phyloP scores from a whole-genome alignment of 441 rosid species.

The Pelargonium exstipulatum region DNA sequence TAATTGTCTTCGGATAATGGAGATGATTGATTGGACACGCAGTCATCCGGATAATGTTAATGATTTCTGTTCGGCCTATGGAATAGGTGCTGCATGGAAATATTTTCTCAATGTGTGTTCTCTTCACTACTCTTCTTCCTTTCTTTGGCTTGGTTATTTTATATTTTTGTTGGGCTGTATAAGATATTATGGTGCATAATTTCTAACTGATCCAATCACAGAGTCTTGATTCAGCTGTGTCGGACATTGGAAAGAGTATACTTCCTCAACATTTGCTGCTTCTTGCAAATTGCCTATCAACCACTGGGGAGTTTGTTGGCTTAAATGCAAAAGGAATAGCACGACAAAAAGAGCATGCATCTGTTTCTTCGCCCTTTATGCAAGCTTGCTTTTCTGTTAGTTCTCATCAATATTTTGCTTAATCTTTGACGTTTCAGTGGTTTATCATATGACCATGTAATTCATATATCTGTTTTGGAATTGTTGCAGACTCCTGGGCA shows the following conservation, averaged over 20 bases:
- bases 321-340: constrained; percentile 71
- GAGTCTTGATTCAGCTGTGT: constrained; percentile 69
- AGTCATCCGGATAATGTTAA: constrained; percentile 88
- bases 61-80: constrained; percentile 63
- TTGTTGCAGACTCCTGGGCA: constrained; percentile 73
- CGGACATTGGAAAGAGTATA: constrained; percentile 76
- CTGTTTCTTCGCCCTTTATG: constrained; percentile 62
- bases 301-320: constrained; percentile 86
- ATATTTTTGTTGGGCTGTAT: constrained; percentile 5
- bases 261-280: constrained; percentile 69
- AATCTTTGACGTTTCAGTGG: background rate
- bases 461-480: constrained; percentile 18
- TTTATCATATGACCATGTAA: background rate
- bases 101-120: constrained; percentile 64
- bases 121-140: constrained; percentile 18
- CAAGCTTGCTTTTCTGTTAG: constrained; percentile 95
- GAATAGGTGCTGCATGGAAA: constrained; percentile 72
- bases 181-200: background rate
- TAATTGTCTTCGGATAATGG: constrained; percentile 60
- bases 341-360: constrained; percentile 56
- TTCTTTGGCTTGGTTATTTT: background rate
- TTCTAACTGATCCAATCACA: constrained; percentile 25
- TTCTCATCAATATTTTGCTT: constrained; percentile 18
- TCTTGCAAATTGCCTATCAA: constrained; percentile 64
- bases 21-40: constrained; percentile 79